A percentile compares a stretch with the other conserved stretches of the same genome.
Conservation (phyloP, 345 rosid genomes). For the Euphorbia peplus region DNA sequence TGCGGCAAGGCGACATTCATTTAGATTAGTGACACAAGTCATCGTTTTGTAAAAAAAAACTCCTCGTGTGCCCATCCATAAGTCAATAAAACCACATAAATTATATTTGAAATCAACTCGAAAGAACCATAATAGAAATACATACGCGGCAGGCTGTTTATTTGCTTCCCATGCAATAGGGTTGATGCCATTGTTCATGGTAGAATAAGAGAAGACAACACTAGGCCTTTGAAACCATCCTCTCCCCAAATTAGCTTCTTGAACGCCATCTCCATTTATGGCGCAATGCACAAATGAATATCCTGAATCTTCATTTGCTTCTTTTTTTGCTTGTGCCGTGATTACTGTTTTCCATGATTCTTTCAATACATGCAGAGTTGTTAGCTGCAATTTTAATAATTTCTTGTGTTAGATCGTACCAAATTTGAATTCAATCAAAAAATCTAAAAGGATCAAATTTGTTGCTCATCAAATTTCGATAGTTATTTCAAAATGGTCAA, state of each 20-base stretch:
- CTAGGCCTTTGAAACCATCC: slow-evolving; percentile 42
- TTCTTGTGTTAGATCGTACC: too few relatives aligned
- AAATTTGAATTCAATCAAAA: too few relatives aligned
- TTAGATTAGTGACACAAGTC: too few relatives aligned
- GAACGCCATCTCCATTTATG: slow-evolving; percentile 37
- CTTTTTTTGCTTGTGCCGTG: slow-evolving; percentile 57
- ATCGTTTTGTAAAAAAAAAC: too few relatives aligned
- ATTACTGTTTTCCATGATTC: slow-evolving; percentile 40
- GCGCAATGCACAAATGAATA: slow-evolving; percentile 56
- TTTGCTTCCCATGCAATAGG: slow-evolving; percentile 55
- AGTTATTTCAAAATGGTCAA: too few relatives aligned
- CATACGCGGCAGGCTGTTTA: slow-evolving; percentile 7
- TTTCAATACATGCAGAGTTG: slow-evolving; percentile 35
- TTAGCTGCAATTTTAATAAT: slow-evolving; percentile 24
- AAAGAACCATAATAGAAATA: too few relatives aligned
- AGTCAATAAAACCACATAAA: too few relatives aligned
- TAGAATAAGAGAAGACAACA: slow-evolving; percentile 50
- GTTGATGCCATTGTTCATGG: slow-evolving; percentile 33
- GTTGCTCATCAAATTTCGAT: too few relatives aligned
- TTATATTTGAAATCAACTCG: too few relatives aligned
- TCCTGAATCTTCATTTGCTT: slow-evolving; percentile 37
- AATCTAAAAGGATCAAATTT: too few relatives aligned
- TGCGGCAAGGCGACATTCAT: too few relatives aligned
- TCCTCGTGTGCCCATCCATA: too few relatives aligned
- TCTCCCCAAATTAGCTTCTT: slow-evolving; percentile 48